phyloP scores from a whole-genome alignment of 257 asterid species.

The Ajuga chamaepitys region DNA sequence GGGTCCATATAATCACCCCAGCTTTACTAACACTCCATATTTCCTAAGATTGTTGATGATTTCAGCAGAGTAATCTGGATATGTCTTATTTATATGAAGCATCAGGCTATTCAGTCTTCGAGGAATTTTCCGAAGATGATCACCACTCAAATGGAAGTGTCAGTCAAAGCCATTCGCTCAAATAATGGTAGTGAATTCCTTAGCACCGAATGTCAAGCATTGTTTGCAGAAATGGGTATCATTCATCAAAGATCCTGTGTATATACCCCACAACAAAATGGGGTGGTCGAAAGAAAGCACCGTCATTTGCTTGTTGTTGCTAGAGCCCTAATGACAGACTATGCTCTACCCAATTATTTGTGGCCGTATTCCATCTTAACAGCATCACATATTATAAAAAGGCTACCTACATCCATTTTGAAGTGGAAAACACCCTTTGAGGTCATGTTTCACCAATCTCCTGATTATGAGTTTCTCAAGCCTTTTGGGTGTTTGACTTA shows the following conservation, averaged over 20 bases:
- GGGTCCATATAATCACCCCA: background rate
- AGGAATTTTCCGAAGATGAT: background rate
- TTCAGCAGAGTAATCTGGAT: background rate
- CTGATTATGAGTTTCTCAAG: too few species aligned
- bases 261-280: background rate
- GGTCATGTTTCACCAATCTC: background rate
- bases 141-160: too few species aligned
- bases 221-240: background rate
- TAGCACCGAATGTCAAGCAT: background rate
- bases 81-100: background rate
- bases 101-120: too few species aligned
- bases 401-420: background rate
- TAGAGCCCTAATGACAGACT: background rate
- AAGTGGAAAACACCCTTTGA: background rate
- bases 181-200: background rate
- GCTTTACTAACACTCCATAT: background rate
- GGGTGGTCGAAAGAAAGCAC: background rate
- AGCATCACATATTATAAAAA: too few species aligned
- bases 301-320: too few species aligned
- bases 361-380: background rate
- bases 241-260: background rate
- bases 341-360: background rate
- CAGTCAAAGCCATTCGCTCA: background rate
- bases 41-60: background rate
- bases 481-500: background rate